These are phyloP conservation scores for Penicillium vulpinum DNA, from an alignment of 2,329 filamentous ascomycete genomes.

Conservation along the genomic window DNA sequence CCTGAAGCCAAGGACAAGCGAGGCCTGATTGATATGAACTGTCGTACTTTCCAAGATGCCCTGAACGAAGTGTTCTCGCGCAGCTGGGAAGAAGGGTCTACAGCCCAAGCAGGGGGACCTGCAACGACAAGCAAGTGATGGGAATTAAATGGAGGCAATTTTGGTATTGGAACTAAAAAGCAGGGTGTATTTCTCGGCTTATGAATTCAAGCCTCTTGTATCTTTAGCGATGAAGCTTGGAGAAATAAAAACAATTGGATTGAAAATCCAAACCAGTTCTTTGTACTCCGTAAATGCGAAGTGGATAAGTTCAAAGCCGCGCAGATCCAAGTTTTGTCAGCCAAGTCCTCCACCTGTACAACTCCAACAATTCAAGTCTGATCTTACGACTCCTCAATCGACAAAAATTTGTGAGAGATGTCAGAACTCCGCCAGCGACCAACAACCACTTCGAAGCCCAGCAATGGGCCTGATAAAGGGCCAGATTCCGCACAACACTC, in stretches of 20 bases:
- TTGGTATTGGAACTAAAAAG: not conserved
- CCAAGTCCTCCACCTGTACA: constrained; percentile 1
- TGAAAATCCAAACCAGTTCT: not conserved
- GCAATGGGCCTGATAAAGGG: constrained; percentile 7
- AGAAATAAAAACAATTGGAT: not conserved
- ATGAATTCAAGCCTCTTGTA: not conserved
- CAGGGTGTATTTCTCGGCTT: not conserved
- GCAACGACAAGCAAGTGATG: constrained; percentile 10
- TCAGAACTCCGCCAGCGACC: constrained; percentile 36
- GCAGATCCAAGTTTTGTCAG: constrained; percentile 2
- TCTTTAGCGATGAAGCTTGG: constrained; percentile 1
- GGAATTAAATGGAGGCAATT: constrained; percentile 2
- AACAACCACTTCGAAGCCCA: constrained; percentile 15
- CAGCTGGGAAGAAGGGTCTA: constrained; percentile 44
- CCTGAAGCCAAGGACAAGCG: constrained; percentile 65
- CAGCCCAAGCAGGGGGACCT: not conserved
- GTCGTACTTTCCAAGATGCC: constrained; percentile 63
- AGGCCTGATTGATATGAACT: constrained; percentile 66
- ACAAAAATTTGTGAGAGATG: constrained; percentile 17
- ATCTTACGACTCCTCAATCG: not conserved
- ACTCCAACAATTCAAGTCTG: not conserved
- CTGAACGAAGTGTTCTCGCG: constrained; percentile 62
- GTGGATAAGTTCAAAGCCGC: not conserved
- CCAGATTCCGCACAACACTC: constrained; percentile 8
- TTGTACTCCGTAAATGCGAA: not conserved